phyloP scores from a whole-genome alignment of 345 rosid species.

The Erysimum cheiranthoides region DNA sequence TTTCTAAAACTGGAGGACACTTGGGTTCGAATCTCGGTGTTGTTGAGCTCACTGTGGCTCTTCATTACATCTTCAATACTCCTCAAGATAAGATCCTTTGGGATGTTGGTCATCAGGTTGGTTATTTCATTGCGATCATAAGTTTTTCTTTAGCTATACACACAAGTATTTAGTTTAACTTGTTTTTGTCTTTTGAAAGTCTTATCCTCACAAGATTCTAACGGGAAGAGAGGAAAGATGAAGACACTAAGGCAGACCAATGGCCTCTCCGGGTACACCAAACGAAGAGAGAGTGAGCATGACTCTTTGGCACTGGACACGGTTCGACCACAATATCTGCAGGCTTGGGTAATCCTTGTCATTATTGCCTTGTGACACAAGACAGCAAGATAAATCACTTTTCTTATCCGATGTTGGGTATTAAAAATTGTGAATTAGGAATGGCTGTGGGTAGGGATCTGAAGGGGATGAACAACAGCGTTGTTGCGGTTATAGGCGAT shows the following conservation, averaged over 20 bases:
- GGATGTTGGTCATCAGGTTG: constrained; percentile 53
- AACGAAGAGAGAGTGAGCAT: constrained; percentile 5
- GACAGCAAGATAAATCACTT: not conserved
- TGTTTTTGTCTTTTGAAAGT: not conserved
- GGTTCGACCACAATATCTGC: constrained; percentile 6
- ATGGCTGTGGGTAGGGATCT: constrained; percentile 35
- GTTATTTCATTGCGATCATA: not conserved
- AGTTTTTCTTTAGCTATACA: not conserved
- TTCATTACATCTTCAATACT: constrained; percentile 9
- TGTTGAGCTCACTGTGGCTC: not conserved
- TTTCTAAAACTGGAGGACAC: not conserved
- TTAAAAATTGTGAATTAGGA: constrained; percentile 55
- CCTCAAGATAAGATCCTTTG: constrained; percentile 3
- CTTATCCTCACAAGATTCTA: constrained; percentile 11
- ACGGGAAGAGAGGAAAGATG: constrained; percentile 3
- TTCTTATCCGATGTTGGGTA: not conserved
- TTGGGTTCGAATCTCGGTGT: not conserved
- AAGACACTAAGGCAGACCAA: not conserved
- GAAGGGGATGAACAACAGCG: constrained; percentile 66
- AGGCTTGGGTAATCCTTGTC: not conserved
- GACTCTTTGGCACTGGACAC: not conserved
- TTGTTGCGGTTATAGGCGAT: constrained; percentile 65
- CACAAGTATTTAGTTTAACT: constrained; percentile 1
- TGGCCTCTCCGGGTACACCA: constrained; percentile 4
- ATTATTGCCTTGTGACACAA: not conserved